Base-by-base conservation (phyloP, 495 filamentous ascomycete species). In the Annulohypoxylon moriforme region DNA sequence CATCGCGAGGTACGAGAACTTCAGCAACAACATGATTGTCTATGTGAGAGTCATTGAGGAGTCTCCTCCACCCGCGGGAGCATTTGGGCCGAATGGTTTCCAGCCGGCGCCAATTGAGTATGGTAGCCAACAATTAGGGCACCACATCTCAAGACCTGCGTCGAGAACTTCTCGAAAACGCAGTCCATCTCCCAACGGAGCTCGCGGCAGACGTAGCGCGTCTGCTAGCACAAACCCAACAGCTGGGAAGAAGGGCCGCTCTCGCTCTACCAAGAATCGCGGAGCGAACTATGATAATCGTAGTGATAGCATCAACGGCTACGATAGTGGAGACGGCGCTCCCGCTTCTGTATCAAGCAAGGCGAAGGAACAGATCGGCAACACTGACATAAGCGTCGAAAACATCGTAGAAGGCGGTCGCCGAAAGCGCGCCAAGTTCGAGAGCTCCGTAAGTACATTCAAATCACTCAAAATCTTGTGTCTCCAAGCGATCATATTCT, bases 381-480 rank as follows among this genome's bases (percentile, higher is more conserved):
- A 93, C 76, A 94, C 96, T 3, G 96, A 98, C 64, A 99, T 99
- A 75, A 98, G 94, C 79, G 87, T 97, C 70, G 93, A 97, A 64
- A 99, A 99, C 76, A 98, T 99, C 80, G 91, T 99, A 61, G 94
- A 98, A 81, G 96, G 96, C 74, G 94, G 94, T 70, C 90, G 96
- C 80, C 89, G 96, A 69, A 98, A 99, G 85, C 89, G 93, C 76
- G 92, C 96, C 68, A 97, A 97, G 83, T 99, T 99, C 78, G 94
- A 97, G 72, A 98, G 94, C 81, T 97, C 94, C 72, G 94, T 98
- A 87, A 89, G 94, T 86, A 34, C 29, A 66, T 65, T 14, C 47
- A 52, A 49, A 49, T 18, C 27, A 44, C 40, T 44, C 40, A 18
- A 33, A 60, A 10, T 27, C 67, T 42, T 40, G 22, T 76, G 65